Percentiles rank a stretch among this genome's conserved stretches.
Conservation (phyloP, 257 asterid genomes). For the Nemophila menziesii region DNA sequence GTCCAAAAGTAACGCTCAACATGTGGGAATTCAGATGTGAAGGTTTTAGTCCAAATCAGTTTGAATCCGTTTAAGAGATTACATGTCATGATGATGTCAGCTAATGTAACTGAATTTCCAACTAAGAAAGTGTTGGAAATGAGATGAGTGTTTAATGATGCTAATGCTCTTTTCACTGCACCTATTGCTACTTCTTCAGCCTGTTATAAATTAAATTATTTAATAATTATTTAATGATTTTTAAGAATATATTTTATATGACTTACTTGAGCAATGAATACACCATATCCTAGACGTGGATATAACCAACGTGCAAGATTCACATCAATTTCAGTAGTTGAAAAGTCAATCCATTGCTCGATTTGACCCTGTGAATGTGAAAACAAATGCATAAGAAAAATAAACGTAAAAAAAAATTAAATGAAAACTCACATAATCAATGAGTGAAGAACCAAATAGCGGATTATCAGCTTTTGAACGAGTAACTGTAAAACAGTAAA, state of each 20-base stretch:
- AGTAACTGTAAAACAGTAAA: conserved; percentile 36
- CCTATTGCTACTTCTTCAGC: conserved; percentile 66
- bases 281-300: conserved; percentile 47
- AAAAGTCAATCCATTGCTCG: conserved; percentile 80
- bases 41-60: conserved; percentile 48
- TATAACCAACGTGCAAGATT: conserved; percentile 39
- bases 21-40: conserved; percentile 83
- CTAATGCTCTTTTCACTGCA: conserved; percentile 55
- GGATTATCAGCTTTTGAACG: conserved; percentile 32
- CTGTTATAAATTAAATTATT: conserved; percentile 18
- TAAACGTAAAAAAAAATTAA: not conserved
- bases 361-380: conserved; percentile 35
- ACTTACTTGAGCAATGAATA: conserved; percentile 47
- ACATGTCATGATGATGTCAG: conserved; percentile 64
- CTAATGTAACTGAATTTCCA: conserved; percentile 70
- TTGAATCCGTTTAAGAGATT: conserved; percentile 39
- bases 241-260: not conserved
- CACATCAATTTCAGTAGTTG: conserved; percentile 52
- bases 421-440: conserved; percentile 62
- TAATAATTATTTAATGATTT: not conserved
- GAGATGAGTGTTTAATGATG: conserved; percentile 67
- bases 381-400: not conserved
- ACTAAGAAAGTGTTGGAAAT: conserved; percentile 75
- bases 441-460: conserved; percentile 53
- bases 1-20: conserved; percentile 94